Evolutionary conservation across 805 yeast genomes (phyloP), one percentile per base, ranked within the genome.

Genomic region (Teunomyces barrocoloradensis): DNA sequence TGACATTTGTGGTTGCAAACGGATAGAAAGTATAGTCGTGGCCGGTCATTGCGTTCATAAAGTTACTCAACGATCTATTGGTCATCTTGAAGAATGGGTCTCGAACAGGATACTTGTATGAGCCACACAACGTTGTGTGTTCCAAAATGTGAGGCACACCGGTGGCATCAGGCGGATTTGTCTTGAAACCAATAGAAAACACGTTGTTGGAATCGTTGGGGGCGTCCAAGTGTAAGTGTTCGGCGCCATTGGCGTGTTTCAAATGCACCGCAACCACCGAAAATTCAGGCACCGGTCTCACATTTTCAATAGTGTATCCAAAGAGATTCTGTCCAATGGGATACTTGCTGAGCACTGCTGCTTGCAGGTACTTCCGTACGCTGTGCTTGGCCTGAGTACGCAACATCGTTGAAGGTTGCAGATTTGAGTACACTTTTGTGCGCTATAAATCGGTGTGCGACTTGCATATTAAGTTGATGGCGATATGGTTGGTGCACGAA

Each of bases 41-140:
- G 18, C 96, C 99, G 0, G 99, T 94, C 97, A 94, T 89, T 6
- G 99, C 99, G 64, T 94, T 94, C 99, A 94, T 94, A 67, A 90
- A 94, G 64, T 89, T 94, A 29, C 97, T 84, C 58, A 94, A 71
- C n/a, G 97, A 89, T 53, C 97, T 72, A 64, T 90, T 92, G 49
- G 92, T 74, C 99, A 94, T 94, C 64, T 92, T 92, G 79, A 94
- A 94, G 66, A 94, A 94, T 1, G 99, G 99, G 67, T 94, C 99
- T 55, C 97, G 75, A 1, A 94, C 97, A 2, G 97, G 97, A 64
- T 82, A 94, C 60, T 85, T 87, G 47, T 79, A 74, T 1, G 97
- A 90, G 2, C 99, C 99, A 69, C 99, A 94, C 29, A 94, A 71
- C 1, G 98, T 91, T 5, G 97, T 91, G 66, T 94, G 99, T 64